Evolutionary conservation across 371 early-diverging fungal genomes (phyloP).

Genomic region (Mycotypha africana): DNA sequence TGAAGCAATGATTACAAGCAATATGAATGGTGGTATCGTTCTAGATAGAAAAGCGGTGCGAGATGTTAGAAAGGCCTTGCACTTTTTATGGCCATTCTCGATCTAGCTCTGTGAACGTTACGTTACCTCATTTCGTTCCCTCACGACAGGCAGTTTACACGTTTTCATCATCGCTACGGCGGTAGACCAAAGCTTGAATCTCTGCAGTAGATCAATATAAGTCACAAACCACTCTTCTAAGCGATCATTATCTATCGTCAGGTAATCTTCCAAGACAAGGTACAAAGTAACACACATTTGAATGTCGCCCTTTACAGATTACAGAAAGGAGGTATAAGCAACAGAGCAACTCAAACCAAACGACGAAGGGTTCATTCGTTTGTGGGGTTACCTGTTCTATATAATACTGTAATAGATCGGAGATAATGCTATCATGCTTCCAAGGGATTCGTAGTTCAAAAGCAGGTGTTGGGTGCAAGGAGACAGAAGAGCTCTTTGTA

Average conservation of each 20-base stretch:
- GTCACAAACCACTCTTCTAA: conserved; percentile 67
- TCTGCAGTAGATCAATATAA: conserved; percentile 73
- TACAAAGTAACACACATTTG: conserved; percentile 80
- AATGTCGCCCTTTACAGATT: conserved; percentile 54
- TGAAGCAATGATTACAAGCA: conserved; percentile 66
- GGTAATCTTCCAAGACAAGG: conserved; percentile 50
- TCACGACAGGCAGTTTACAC: conserved; percentile 52
- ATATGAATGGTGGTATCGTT: conserved; percentile 74
- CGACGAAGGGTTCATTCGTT: no score
- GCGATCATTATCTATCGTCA: conserved; percentile 40
- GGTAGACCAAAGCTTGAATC: conserved; percentile 68
- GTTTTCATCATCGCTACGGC: conserved; percentile 62
- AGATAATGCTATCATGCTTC: conserved; percentile 52
- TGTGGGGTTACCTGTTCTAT: conserved; percentile 72
- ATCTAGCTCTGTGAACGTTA: background rate
- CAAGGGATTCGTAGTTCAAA: conserved; percentile 41
- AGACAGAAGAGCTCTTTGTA: conserved; percentile 8
- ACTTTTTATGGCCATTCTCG: background rate
- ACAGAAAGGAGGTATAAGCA: background rate
- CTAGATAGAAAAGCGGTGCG: conserved; percentile 34
- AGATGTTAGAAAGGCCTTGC: background rate
- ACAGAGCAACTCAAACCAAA: no score
- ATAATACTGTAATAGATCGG: conserved; percentile 64
- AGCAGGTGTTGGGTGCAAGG: background rate
- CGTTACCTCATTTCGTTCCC: conserved; percentile 50